Evolutionary conservation across 1,284 basidiomycete genomes (phyloP), one percentile per base, ranked within the genome.

Genomic region (Dichomitus squalens): DNA sequence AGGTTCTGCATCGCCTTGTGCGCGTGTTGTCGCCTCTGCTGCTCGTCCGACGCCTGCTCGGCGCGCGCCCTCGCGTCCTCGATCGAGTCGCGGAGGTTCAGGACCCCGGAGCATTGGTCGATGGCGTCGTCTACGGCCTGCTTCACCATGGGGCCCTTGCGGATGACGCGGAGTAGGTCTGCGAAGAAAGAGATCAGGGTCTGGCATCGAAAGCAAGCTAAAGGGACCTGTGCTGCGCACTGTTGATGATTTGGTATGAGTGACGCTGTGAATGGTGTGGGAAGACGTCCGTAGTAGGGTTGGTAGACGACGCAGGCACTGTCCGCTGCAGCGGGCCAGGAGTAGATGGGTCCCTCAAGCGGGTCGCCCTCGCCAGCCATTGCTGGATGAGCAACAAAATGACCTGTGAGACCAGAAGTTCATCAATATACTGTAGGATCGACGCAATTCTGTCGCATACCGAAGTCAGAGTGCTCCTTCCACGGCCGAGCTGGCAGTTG

Each of bases 401-500:
- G 48, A 96, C 82, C 88, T 91, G 29, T 20, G 14, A 9, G 27
- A 25, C 23, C 27, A 27, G 2, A 49, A 16, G 6, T 16, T 21
- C n/a, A 40, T 11, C 40, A 23, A 34, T 14, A 31, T 11, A n/a
- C 25, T 9, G 18, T n/a, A 31, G 7, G 38, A 49, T 31, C 2
- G 9, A 23, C 6, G 7, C 9, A 70, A 12, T 7, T 34, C 11
- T 2, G 31, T 33, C 9, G 29, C 85, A 64, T 57, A 90, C 92
- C 6, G 95, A 91, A 16, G 95, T 88, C 61, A 96, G 78, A 0
- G 96, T 97, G 60, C 93, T 95, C 65, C 97, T 82, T n/a, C 96
- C 96, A 33, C 95, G 80, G 3, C 96, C 96, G 3, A 99, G 84
- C 73, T 99, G 97, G 69, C 96, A 97, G 70, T 99, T 99, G 52